Percentiles rank a stretch among this genome's conserved stretches.
Evolutionary conservation across 2,329 filamentous ascomycete species (phyloP).

Genomic region (Beauveria asiatica): DNA sequence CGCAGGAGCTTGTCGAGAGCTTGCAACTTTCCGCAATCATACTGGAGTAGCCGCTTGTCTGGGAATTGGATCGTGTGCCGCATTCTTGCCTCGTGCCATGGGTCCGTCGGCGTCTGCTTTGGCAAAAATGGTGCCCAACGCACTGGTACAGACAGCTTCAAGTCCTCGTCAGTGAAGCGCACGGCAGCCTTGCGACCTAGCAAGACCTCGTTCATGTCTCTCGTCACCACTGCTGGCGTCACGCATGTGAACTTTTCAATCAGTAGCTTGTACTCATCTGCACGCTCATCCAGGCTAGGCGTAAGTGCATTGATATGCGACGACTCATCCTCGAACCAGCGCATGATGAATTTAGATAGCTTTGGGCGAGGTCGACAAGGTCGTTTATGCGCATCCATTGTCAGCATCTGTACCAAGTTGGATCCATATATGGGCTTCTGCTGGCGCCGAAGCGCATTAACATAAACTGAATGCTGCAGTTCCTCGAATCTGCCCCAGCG

Average conservation of each 20-base stretch:
- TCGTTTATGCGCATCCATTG: slow-evolving; percentile 50
- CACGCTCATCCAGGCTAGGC: slow-evolving; percentile 65
- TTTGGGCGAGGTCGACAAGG: slow-evolving; percentile 53
- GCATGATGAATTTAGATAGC: slow-evolving; percentile 53
- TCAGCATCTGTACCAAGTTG: slow-evolving; percentile 66
- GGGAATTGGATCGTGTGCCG: slow-evolving; percentile 92
- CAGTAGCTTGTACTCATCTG: slow-evolving; percentile 61
- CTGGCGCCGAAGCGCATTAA: slow-evolving; percentile 74
- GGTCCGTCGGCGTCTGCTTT: slow-evolving; percentile 55
- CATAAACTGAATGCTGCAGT: slow-evolving; percentile 69
- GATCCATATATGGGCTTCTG: slow-evolving; percentile 75
- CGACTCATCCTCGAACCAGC: slow-evolving; percentile 69
- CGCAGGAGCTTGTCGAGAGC: slow-evolving; percentile 79
- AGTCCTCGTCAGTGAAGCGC: slow-evolving; percentile 47
- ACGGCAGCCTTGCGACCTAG: slow-evolving; percentile 53
- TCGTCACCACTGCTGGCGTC: slow-evolving; percentile 78
- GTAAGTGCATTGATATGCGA: slow-evolving; percentile 56
- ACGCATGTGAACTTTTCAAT: slow-evolving; percentile 88
- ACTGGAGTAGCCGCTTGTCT: slow-evolving; percentile 90
- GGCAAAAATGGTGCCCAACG: slow-evolving; percentile 49
- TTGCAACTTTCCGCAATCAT: slow-evolving; percentile 95
- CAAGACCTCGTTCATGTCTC: slow-evolving; percentile 61
- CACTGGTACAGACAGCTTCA: slow-evolving; percentile 48
- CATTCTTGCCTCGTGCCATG: slow-evolving; percentile 90
- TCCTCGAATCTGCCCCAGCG: slow-evolving; percentile 66